phyloP scores from a whole-genome alignment of 2,329 filamentous ascomycete genomes.

The Trichothecium roseum region DNA sequence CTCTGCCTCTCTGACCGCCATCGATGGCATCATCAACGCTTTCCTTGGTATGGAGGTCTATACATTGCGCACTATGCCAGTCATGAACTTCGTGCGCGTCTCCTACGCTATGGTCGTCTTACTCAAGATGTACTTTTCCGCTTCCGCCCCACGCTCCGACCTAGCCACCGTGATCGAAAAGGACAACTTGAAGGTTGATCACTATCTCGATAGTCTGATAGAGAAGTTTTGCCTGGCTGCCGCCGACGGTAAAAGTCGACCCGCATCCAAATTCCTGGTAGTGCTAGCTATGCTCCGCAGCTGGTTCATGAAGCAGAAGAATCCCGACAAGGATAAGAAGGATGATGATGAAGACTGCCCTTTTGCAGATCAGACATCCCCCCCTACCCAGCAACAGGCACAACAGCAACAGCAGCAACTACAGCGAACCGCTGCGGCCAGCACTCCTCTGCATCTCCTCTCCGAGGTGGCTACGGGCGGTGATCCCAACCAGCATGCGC shows the following conservation, averaged over 20 bases:
- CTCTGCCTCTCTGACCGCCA: conserved; percentile 54
- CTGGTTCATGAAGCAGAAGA: conserved; percentile 52
- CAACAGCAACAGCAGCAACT: conserved; percentile 6
- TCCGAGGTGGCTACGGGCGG: conserved; percentile 45
- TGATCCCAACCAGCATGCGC: conserved; percentile 14
- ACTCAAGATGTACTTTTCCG: conserved; percentile 64
- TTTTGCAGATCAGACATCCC: background rate
- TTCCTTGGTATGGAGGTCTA: conserved; percentile 52
- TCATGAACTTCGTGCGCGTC: conserved; percentile 61
- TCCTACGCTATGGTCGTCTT: conserved; percentile 62
- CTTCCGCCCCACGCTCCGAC: conserved; percentile 51
- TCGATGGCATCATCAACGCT: conserved; percentile 55
- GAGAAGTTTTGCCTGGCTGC: conserved; percentile 56
- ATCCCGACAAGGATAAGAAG: conserved; percentile 8
- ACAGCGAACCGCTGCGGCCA: conserved; percentile 12
- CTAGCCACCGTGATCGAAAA: conserved; percentile 61
- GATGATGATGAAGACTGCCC: background rate
- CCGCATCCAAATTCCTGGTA: conserved; percentile 59
- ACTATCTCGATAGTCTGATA: conserved; percentile 61
- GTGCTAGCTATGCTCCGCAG: conserved; percentile 59
- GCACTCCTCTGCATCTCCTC: conserved; percentile 44
- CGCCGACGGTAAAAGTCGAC: conserved; percentile 51
- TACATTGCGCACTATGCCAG: conserved; percentile 53
- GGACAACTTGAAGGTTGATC: conserved; percentile 52
- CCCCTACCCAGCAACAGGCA: conserved; percentile 4